Percentiles rank a stretch among this genome's conserved stretches.
Evolutionary conservation across 1,284 basidiomycete genomes (phyloP).

Genomic region (Apiotrichum gamsii): DNA sequence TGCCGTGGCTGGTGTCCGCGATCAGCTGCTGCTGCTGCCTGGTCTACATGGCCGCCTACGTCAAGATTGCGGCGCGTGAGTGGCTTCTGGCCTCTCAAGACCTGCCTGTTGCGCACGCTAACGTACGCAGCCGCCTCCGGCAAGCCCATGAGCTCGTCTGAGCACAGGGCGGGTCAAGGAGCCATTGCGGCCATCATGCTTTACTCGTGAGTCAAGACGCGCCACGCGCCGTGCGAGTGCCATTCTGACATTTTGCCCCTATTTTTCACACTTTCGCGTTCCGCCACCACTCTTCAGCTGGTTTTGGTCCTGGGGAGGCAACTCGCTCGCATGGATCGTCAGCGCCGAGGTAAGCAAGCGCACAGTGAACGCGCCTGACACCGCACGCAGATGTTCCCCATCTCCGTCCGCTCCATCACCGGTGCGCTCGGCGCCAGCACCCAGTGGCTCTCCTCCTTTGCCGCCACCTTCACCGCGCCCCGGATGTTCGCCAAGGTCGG

Average conservation of each 20-base stretch:
- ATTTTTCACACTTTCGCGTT: no score
- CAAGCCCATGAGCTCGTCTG: slow-evolving; percentile 18
- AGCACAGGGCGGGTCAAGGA: slow-evolving; percentile 18
- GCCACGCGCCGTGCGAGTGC: no score
- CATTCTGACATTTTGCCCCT: no score
- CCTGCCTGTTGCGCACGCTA: no score
- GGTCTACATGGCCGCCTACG: slow-evolving; percentile 25
- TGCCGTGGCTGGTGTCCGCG: slow-evolving; percentile 28
- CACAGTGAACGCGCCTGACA: no score
- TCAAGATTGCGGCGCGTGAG: slow-evolving; percentile 29
- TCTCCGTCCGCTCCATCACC: slow-evolving; percentile 24
- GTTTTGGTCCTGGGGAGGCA: slow-evolving; percentile 25
- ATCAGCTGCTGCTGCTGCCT: slow-evolving; percentile 20
- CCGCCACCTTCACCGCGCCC: slow-evolving; percentile 32
- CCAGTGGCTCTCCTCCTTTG: slow-evolving; percentile 33
- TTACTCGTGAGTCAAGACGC: no score
- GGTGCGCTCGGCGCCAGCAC: slow-evolving; percentile 25
- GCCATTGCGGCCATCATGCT: slow-evolving; percentile 31
- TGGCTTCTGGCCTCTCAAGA: no score
- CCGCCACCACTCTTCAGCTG: no score
- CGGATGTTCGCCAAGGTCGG: slow-evolving; percentile 18
- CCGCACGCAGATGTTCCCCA: slow-evolving; percentile 36
- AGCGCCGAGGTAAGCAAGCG: no score
- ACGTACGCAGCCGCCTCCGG: no score
- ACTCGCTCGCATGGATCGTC: slow-evolving; percentile 29